These are phyloP conservation scores for Quercus suber DNA, from an alignment of 306 rosid genomes.

Conservation along the genomic window DNA sequence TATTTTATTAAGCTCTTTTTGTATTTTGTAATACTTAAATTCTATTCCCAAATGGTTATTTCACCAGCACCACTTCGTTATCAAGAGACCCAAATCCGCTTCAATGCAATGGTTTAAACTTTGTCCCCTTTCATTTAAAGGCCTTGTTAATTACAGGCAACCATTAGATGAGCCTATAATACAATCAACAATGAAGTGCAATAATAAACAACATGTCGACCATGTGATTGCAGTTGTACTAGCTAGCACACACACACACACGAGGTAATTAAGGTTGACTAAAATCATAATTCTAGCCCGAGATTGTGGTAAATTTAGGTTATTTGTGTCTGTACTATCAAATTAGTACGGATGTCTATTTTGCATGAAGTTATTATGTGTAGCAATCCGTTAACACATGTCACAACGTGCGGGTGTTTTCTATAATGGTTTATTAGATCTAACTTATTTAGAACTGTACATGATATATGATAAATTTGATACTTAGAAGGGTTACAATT, in stretches of 20 bases:
- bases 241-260: not conserved
- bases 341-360: slow-evolving; percentile 12
- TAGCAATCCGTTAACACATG: slow-evolving; percentile 9
- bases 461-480: slow-evolving; percentile 1
- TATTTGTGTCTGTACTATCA: not conserved
- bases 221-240: too few species aligned
- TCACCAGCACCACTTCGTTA: too few species aligned
- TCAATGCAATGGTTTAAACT: too few species aligned
- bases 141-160: too few species aligned
- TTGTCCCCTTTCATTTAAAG: too few species aligned
- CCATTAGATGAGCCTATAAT: too few species aligned
- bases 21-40: too few species aligned
- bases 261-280: not conserved
- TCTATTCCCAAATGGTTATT: too few species aligned
- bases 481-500: slow-evolving; percentile 15
- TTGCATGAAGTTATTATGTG: not conserved
- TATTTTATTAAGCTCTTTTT: too few species aligned
- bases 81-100: too few species aligned
- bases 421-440: not conserved
- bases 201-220: too few species aligned
- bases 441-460: slow-evolving; percentile 4
- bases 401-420: slow-evolving; percentile 19
- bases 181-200: too few species aligned
- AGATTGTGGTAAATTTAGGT: slow-evolving; percentile 3
- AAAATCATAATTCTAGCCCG: not conserved